These are phyloP conservation scores for Reutealis trisperma DNA, from an alignment of 345 rosid species.

Conservation along the genomic window DNA sequence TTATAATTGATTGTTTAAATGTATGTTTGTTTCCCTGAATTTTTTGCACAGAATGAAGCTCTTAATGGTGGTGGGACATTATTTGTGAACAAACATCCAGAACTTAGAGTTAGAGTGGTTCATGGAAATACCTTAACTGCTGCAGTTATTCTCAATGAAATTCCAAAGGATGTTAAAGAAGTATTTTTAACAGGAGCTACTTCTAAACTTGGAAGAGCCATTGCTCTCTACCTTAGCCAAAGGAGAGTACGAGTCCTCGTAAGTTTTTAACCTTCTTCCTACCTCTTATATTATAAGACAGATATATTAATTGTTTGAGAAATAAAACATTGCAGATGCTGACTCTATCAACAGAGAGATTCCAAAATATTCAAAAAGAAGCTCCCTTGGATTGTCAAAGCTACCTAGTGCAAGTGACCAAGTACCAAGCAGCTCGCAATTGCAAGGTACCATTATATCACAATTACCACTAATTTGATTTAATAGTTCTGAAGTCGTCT, in stretches of 20 bases:
- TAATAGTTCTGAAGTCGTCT: too few species aligned
- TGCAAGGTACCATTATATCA: constrained; percentile 58
- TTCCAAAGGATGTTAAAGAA: constrained; percentile 70
- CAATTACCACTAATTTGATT: too few species aligned
- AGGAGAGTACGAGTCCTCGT: constrained; percentile 82
- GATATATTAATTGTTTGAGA: too few species aligned
- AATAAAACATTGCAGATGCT: constrained; percentile 60
- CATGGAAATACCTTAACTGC: constrained; percentile 99
- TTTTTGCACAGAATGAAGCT: constrained; percentile 67
- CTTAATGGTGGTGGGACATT: constrained; percentile 94
- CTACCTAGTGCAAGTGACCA: constrained; percentile 89
- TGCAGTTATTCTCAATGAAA: constrained; percentile 84
- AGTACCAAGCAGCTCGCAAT: constrained; percentile 80
- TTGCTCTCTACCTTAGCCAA: constrained; percentile 88
- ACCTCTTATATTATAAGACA: too few species aligned
- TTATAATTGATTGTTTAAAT: too few species aligned
- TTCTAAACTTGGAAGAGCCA: constrained; percentile 97
- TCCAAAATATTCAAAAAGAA: constrained; percentile 81
- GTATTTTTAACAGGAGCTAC: constrained; percentile 96
- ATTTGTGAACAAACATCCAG: constrained; percentile 77
- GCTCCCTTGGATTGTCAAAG: constrained; percentile 76
- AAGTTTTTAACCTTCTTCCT: constrained; percentile 26
- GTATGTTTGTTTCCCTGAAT: too few species aligned
- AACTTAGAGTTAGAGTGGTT: constrained; percentile 83
- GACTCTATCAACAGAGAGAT: constrained; percentile 78